Evolutionary conservation across 768 basidiomycete species (phyloP), one percentile per base, ranked within the genome.

Genomic region (Clathrus columnatus): DNA sequence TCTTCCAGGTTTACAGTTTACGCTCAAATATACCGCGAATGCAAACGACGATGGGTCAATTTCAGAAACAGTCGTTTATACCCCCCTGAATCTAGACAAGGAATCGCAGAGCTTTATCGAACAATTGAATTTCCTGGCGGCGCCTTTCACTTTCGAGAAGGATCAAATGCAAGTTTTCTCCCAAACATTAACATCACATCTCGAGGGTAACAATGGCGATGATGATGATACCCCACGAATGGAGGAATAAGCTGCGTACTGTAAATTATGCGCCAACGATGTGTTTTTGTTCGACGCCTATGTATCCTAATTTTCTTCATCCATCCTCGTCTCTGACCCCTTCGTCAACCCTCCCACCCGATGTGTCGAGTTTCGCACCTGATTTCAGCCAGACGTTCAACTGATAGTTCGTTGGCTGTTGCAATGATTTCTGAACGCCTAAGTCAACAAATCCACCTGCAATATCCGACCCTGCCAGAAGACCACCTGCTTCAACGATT

Each of bases 401-500:
- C 29, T 29, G 27, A 30, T 8, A 42, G 18, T 53, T 28, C 11
- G 36, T 45, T 6, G 43, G 32, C 30, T 54, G 44, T 23, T 45
- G 17, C 30, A 17, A 24, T 4, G 49, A 50, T 24, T 44, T 57
- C 10, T 24, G 11, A 11, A 61, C 28, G 24, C 48, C 51, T 41
- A 36, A n/a, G 36, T 43, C 11, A 56, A 51, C 11, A 42, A 58
- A 47, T 2, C 60, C 61, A 2, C 61, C 51, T n/a, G 28, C 73
- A n/a, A 70, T 52, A 55, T 91, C 86, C 47, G 79, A 71, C 1
- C 85, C 81, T 30, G 85, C 81, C 21, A 91, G 75, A 50, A 77
- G 83, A 41, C 85, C 88, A 1, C 91, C 91, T 17, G 85, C 83
- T 63, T 77, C 80, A 16, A 87, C 73, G 23, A 93, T 75, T 43